Evolutionary conservation across 495 filamentous ascomycete genomes (phyloP), one percentile per base, ranked within the genome.

Genomic region (Lasiosphaeria ovina): DNA sequence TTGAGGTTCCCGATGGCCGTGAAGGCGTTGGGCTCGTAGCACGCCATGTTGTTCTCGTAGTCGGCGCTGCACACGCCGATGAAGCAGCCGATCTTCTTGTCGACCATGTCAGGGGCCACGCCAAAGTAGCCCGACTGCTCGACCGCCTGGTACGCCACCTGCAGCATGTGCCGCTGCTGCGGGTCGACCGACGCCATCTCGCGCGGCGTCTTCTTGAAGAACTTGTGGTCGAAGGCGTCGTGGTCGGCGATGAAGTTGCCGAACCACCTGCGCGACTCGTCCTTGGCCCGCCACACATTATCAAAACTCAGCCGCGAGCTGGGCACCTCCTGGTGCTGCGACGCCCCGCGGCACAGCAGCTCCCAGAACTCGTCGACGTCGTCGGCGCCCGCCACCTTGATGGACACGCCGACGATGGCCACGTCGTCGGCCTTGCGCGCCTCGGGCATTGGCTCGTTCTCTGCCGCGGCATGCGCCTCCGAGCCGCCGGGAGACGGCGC

Each of bases 61-160:
- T 75, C 72, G 42, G 59, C 59, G 36, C 49, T 45, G 49, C 67
- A 72, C 14, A 69, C 69, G n/a, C 74, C 60, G 3, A 62, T 7
- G 38, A 34, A 66, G 31, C 50, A 54, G 24, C 74, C 49, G 55
- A 68, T 66, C 66, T 74, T 44, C 17, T 47, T 24, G 32, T 24
- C 24, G 1, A 36, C n/a, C 6, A 16, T 32, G 4, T 55, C 35
- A 4, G 11, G 0, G 11, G 35, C 50, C 36, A 17, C 6, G 36
- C 6, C 79, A 0, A 89, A 35, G 35, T 65, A 61, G 83, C 65
- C 92, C 51, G 85, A 81, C 64, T 64, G 59, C 67, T 93, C 91
- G 1, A 95, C 76, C 0, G 91, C 91, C 62, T 93, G 88, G 65
- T 92, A 93, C 0, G 88, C 88, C 44, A 85, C 89, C 45, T 89